Evolutionary conservation across 2,329 filamentous ascomycete genomes (phyloP).

Genomic region (Penicillium sp.): DNA sequence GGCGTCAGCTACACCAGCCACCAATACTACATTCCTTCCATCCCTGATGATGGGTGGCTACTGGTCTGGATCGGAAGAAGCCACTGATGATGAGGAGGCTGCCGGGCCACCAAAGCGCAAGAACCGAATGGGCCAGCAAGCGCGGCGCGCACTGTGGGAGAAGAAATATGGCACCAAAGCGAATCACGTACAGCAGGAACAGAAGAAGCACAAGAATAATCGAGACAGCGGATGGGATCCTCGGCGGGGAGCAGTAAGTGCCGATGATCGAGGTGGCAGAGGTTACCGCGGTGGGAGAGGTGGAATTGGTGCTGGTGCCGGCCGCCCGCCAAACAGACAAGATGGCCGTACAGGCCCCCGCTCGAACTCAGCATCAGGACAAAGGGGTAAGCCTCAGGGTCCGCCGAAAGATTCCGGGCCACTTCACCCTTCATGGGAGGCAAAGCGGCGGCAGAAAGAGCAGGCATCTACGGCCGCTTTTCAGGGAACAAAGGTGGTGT

Average conservation of each 20-base stretch:
- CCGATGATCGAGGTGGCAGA: slow-evolving; percentile 25
- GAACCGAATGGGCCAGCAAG: slow-evolving; percentile 62
- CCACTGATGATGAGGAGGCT: slow-evolving; percentile 47
- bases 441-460: slow-evolving; percentile 58
- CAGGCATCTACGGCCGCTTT: slow-evolving; percentile 50
- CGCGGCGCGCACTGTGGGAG: slow-evolving; percentile 60
- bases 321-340: slow-evolving; percentile 9
- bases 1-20: slow-evolving; percentile 19
- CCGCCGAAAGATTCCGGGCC: slow-evolving; percentile 47
- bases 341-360: slow-evolving; percentile 19
- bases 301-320: slow-evolving; percentile 14
- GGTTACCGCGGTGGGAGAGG: slow-evolving; percentile 25
- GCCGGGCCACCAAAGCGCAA: slow-evolving; percentile 46
- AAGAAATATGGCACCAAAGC: slow-evolving; percentile 59
- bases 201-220: slow-evolving; percentile 30
- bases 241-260: slow-evolving; percentile 54
- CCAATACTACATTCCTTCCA: slow-evolving; percentile 57
- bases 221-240: slow-evolving; percentile 59
- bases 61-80: slow-evolving; percentile 59
- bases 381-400: slow-evolving; percentile 21
- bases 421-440: slow-evolving; percentile 65
- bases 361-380: slow-evolving; percentile 11
- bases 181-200: slow-evolving; percentile 54
- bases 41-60: slow-evolving; percentile 61
- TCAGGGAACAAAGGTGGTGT: slow-evolving; percentile 60